phyloP scores from a whole-genome alignment of 352 stramenopile genomes.

The Pythium brachiatum region DNA sequence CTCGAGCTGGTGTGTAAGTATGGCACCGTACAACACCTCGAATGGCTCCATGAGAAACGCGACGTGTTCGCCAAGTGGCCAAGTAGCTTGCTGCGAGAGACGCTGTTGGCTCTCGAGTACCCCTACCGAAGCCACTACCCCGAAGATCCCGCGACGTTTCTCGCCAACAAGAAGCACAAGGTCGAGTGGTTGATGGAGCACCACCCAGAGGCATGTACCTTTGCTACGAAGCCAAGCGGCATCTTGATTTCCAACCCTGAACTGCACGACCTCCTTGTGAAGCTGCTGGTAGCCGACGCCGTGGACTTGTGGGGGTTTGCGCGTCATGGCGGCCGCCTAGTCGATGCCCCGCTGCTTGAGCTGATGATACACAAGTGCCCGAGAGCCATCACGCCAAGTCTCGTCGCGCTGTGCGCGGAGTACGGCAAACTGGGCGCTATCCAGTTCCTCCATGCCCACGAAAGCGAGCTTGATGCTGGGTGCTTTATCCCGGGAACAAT shows the following conservation, averaged over 20 bases:
- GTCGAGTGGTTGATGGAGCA: not conserved
- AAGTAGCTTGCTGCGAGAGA: not conserved
- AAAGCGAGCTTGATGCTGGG: not conserved
- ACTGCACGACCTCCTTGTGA: not conserved
- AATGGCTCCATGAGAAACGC: not conserved
- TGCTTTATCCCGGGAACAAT: not conserved
- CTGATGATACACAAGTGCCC: not conserved
- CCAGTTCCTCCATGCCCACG: slow-evolving; percentile 17
- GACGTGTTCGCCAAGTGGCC: not conserved
- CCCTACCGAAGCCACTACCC: not conserved
- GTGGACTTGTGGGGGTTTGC: slow-evolving; percentile 30
- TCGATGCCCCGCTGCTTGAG: not conserved
- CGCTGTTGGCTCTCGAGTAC: not conserved
- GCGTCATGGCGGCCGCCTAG: not conserved
- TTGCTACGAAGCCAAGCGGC: not conserved
- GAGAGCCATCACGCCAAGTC: not conserved
- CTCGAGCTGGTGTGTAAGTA: not conserved
- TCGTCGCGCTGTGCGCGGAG: not conserved
- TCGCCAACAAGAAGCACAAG: not conserved
- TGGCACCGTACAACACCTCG: not conserved
- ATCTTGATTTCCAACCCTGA: not conserved
- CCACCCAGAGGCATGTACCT: not conserved
- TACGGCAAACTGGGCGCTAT: slow-evolving; percentile 27
- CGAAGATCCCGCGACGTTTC: not conserved
- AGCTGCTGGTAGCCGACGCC: slow-evolving; percentile 23